Evolutionary conservation across 139 green algal genomes (phyloP).

Genomic region (Closterium sp.): DNA sequence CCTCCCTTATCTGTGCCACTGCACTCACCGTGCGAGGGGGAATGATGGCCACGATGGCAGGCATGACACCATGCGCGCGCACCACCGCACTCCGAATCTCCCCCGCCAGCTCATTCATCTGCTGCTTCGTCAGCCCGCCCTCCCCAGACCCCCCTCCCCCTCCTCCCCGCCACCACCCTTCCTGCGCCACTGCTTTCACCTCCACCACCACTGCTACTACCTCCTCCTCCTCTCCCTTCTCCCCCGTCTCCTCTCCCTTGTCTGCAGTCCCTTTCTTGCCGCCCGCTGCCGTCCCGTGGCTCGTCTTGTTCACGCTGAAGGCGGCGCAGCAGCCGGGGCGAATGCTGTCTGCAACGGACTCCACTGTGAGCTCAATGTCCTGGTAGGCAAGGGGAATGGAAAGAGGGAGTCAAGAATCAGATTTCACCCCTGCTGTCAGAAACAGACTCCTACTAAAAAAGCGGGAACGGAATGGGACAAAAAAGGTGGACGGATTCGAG

Average conservation of each 20-base stretch:
- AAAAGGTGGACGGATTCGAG: too few relatives aligned
- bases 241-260: background rate
- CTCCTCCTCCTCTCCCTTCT: slow-evolving; percentile 8
- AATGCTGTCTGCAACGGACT: background rate
- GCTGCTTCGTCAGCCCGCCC: background rate
- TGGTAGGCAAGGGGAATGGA: background rate
- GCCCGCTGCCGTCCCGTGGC: background rate
- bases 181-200: background rate
- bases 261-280: background rate
- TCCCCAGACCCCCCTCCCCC: background rate
- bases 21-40: slow-evolving; percentile 22
- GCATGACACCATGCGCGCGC: background rate
- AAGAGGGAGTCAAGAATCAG: background rate
- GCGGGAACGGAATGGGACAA: too few relatives aligned
- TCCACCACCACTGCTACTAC: slow-evolving; percentile 29
- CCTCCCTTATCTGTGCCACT: too few relatives aligned
- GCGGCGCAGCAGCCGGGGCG: slow-evolving; percentile 27
- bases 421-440: too few relatives aligned
- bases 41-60: slow-evolving; percentile 21
- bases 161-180: background rate
- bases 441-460: too few relatives aligned
- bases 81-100: slow-evolving; percentile 9
- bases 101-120: background rate
- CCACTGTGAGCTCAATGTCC: slow-evolving; percentile 32
- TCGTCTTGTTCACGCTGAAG: slow-evolving; percentile 13